A percentile compares a stretch with the other conserved stretches of the same genome.
Evolutionary conservation across 208 protist species (phyloP).

Genomic region (Crithidia thermophila): DNA sequence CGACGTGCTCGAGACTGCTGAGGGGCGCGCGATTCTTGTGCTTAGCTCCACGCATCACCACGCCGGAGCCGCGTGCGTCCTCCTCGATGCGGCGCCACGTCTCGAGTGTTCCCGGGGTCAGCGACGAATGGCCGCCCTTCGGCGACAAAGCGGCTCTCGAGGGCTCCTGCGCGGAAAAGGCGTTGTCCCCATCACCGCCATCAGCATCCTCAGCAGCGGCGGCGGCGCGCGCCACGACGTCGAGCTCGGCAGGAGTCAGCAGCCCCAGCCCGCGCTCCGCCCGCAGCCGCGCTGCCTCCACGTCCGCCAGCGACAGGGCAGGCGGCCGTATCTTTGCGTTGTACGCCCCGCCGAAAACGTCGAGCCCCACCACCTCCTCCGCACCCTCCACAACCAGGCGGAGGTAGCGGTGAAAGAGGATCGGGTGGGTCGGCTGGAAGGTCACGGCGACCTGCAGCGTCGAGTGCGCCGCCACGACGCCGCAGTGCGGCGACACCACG

Average conservation of each 20-base stretch:
- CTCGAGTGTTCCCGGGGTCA: conserved; percentile 6
- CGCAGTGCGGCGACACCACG: conserved; percentile 43
- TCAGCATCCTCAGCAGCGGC: conserved; percentile 6
- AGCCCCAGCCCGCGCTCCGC: conserved; percentile 57
- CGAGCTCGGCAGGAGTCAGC: conserved; percentile 65
- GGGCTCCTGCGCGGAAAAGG: too few relatives aligned
- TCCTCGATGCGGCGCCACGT: conserved; percentile 30
- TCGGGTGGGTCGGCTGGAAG: conserved; percentile 75
- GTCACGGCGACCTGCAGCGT: conserved; percentile 53
- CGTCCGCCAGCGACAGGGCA: conserved; percentile 54
- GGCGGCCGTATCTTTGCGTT: conserved; percentile 54
- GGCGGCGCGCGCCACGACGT: conserved; percentile 40
- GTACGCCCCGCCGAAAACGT: conserved; percentile 90
- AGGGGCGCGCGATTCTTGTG: conserved; percentile 16
- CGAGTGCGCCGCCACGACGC: conserved; percentile 54
- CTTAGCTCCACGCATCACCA: conserved; percentile 21
- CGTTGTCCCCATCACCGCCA: background rate
- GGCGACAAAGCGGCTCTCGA: too few relatives aligned
- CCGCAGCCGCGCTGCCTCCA: conserved; percentile 65
- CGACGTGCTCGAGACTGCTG: conserved; percentile 18
- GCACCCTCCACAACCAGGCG: conserved; percentile 64
- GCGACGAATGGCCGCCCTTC: background rate
- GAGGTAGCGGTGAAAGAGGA: conserved; percentile 89
- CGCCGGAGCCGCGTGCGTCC: conserved; percentile 21
- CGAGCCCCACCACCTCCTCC: conserved; percentile 57